phyloP scores from a whole-genome alignment of 176 grass and related monocot genomes.

The Lolium multiflorum region DNA sequence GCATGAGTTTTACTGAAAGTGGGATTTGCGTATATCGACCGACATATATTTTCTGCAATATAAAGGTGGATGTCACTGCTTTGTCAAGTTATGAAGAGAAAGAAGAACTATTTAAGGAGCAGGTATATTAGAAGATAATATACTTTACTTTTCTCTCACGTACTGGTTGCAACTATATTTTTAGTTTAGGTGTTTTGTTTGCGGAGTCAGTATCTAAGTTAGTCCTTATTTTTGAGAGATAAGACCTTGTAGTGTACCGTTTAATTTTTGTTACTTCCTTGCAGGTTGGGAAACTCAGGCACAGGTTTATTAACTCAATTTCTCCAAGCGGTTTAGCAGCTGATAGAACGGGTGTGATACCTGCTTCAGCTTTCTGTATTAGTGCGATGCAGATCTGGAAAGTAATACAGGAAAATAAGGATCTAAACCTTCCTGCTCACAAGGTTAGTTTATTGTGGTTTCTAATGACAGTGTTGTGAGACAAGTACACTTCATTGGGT shows the following conservation, averaged over 20 bases:
- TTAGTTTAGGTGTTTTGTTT: not conserved
- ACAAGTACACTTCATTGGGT: slow-evolving; percentile 23
- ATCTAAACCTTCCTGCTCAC: slow-evolving; percentile 94
- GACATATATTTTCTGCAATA: slow-evolving; percentile 45
- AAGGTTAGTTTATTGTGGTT: slow-evolving; percentile 69
- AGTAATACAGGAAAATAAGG: slow-evolving; percentile 94
- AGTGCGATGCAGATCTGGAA: slow-evolving; percentile 92
- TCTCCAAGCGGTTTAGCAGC: slow-evolving; percentile 77
- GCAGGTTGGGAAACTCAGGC: slow-evolving; percentile 76
- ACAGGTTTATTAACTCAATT: slow-evolving; percentile 81
- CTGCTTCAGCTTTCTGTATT: slow-evolving; percentile 86
- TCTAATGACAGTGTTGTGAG: slow-evolving; percentile 16
- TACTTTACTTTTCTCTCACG: not conserved
- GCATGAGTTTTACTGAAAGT: slow-evolving; percentile 41
- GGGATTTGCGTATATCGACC: slow-evolving; percentile 25
- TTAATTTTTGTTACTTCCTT: slow-evolving; percentile 21
- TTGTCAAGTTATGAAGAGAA: slow-evolving; percentile 91
- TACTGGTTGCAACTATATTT: slow-evolving; percentile 33
- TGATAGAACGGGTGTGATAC: slow-evolving; percentile 89
- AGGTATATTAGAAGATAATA: slow-evolving; percentile 54
- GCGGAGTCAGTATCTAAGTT: not conserved
- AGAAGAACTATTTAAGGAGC: slow-evolving; percentile 80
- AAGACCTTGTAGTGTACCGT: slow-evolving; percentile 9
- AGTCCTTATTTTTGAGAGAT: not conserved
- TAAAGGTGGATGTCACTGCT: slow-evolving; percentile 87